phyloP scores from a whole-genome alignment of 2,329 filamentous ascomycete species.

The Lomentospora prolificans region DNA sequence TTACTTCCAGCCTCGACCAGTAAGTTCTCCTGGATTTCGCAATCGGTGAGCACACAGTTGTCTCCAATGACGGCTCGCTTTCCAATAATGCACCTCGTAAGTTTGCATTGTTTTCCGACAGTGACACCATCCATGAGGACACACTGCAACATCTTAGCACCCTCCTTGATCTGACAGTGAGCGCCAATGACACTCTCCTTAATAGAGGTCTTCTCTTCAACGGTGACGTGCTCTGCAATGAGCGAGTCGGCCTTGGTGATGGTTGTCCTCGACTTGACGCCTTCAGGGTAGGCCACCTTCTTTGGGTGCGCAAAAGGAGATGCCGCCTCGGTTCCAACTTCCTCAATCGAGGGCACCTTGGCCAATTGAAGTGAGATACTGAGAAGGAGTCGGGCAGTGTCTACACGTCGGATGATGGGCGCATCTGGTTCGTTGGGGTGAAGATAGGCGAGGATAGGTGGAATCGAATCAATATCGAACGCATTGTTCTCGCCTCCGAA shows the following conservation, averaged over 20 bases:
- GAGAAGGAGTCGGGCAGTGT: constrained; percentile 74
- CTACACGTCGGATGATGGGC: constrained; percentile 75
- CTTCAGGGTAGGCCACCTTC: constrained; percentile 77
- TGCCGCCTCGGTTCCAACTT: constrained; percentile 43
- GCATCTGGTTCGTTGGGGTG: constrained; percentile 47
- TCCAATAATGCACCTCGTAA: constrained; percentile 82
- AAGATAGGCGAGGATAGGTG: constrained; percentile 73
- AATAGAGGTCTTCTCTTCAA: constrained; percentile 84
- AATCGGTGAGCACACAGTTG: constrained; percentile 70
- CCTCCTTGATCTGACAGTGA: constrained; percentile 75
- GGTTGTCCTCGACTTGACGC: constrained; percentile 69
- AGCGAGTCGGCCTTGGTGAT: constrained; percentile 75
- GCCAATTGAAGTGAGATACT: constrained; percentile 77
- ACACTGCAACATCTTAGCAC: constrained; percentile 80
- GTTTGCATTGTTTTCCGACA: constrained; percentile 71
- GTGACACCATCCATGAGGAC: constrained; percentile 87
- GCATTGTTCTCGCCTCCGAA: neutral
- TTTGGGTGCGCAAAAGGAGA: constrained; percentile 68
- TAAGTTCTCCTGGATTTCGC: constrained; percentile 85
- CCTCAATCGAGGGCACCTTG: constrained; percentile 65
- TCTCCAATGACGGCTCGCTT: constrained; percentile 75
- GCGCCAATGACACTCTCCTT: constrained; percentile 85
- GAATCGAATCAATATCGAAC: constrained; percentile 32
- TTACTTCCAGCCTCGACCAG: constrained; percentile 70
- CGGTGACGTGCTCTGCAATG: constrained; percentile 77